phyloP scores from a whole-genome alignment of 2,329 filamentous ascomycete species.

The Lecanicillium sp. region DNA sequence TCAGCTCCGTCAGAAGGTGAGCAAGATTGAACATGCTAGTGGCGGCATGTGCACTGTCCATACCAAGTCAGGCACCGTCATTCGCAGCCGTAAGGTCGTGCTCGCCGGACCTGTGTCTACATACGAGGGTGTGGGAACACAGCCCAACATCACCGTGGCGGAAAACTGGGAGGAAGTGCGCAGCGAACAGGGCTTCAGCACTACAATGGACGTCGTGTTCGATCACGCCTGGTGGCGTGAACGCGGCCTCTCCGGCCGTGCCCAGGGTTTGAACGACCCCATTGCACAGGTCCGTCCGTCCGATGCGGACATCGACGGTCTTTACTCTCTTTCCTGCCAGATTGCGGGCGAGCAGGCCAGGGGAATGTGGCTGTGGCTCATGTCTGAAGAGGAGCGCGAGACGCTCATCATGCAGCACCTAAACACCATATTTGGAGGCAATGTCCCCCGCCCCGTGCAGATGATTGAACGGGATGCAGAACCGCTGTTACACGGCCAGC shows the following conservation, averaged over 20 bases:
- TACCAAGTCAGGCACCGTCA: slow-evolving; percentile 16
- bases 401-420: slow-evolving; percentile 12
- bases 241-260: slow-evolving; percentile 17
- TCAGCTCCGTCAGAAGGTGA: slow-evolving; percentile 15
- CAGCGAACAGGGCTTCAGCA: slow-evolving; percentile 16
- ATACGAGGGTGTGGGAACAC: slow-evolving; percentile 15
- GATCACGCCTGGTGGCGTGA: slow-evolving; percentile 21
- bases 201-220: slow-evolving; percentile 16
- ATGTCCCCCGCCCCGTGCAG: slow-evolving; percentile 13
- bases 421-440: slow-evolving; percentile 13
- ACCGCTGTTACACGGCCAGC: slow-evolving; percentile 6
- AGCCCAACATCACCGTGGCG: slow-evolving; percentile 16
- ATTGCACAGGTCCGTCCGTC: slow-evolving; percentile 17
- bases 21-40: slow-evolving; percentile 17
- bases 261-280: slow-evolving; percentile 16
- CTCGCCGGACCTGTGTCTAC: slow-evolving; percentile 15
- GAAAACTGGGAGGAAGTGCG: slow-evolving; percentile 17
- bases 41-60: slow-evolving; percentile 15
- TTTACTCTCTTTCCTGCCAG: slow-evolving; percentile 18
- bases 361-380: slow-evolving; percentile 15
- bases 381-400: slow-evolving; percentile 11
- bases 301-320: slow-evolving; percentile 13
- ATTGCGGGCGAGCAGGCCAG: slow-evolving; percentile 17
- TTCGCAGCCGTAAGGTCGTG: slow-evolving; percentile 17
- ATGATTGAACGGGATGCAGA: slow-evolving; percentile 12